Percentiles rank a stretch among this genome's conserved stretches.
phyloP scores from a whole-genome alignment of 2,329 filamentous ascomycete genomes.

The Botrytis hyacinthi region DNA sequence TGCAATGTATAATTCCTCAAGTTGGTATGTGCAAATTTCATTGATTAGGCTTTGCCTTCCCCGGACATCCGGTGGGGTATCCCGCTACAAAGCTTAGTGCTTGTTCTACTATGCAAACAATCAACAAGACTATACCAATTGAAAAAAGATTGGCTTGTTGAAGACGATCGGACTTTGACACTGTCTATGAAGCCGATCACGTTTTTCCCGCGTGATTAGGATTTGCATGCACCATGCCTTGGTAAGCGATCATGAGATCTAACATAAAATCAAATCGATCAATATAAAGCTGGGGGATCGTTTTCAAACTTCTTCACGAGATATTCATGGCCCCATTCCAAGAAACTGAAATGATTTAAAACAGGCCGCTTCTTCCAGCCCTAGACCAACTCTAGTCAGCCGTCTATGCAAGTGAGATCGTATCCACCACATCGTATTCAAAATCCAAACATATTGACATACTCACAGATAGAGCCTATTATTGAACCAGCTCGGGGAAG shows the following conservation, averaged over 20 bases:
- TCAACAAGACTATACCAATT: neutral
- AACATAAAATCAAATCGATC: neutral
- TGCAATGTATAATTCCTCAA: neutral
- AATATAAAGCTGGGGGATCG: neutral
- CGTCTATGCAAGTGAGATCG: constrained; percentile 19
- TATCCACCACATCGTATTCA: neutral
- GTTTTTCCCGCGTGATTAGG: neutral
- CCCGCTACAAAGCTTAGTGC: constrained; percentile 3
- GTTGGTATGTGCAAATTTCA: neutral
- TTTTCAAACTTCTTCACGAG: neutral
- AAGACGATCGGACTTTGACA: neutral
- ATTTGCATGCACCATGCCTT: neutral
- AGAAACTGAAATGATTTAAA: neutral
- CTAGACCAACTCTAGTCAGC: neutral
- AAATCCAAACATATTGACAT: neutral
- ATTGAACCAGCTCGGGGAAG: neutral
- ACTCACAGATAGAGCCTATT: neutral
- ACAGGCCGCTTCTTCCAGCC: neutral
- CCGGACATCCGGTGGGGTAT: constrained; percentile 21
- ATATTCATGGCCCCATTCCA: neutral
- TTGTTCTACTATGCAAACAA: neutral
- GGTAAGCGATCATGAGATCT: neutral
- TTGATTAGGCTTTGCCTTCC: neutral
- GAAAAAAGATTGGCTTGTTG: neutral
- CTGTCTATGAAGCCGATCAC: neutral